phyloP scores from a whole-genome alignment of 768 basidiomycete species.

The Sarcomyxa edulis region DNA sequence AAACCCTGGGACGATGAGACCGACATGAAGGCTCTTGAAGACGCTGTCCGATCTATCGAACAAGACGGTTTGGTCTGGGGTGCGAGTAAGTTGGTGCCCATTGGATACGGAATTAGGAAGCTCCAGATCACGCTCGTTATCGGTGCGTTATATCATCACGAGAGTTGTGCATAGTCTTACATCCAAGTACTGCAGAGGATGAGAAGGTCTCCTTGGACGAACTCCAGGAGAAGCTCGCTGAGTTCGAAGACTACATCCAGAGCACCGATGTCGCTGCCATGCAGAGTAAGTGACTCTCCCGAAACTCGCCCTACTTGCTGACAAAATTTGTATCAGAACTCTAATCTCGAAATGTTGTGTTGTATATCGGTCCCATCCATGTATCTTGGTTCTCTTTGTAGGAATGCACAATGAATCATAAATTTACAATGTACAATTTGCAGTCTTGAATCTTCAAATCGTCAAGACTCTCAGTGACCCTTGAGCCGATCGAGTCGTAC shows the following conservation, averaged over 20 bases:
- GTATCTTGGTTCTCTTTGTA: too few species aligned
- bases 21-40: slow-evolving; percentile 87
- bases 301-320: neutral
- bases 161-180: slow-evolving; percentile 2
- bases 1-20: slow-evolving; percentile 99
- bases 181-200: slow-evolving; percentile 59
- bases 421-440: too few species aligned
- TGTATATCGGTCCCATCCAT: too few species aligned
- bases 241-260: slow-evolving; percentile 86
- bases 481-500: too few species aligned
- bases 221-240: slow-evolving; percentile 84
- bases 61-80: slow-evolving; percentile 95
- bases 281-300: slow-evolving; percentile 62
- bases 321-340: slow-evolving; percentile 13
- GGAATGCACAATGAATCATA: too few species aligned
- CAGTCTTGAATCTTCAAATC: too few species aligned
- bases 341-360: too few species aligned
- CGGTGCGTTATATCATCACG: slow-evolving; percentile 29
- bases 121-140: slow-evolving; percentile 68
- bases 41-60: slow-evolving; percentile 78
- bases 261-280: slow-evolving; percentile 89
- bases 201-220: slow-evolving; percentile 92
- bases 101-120: slow-evolving; percentile 92
- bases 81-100: slow-evolving; percentile 83
- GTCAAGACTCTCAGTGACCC: too few species aligned